These are phyloP conservation scores for Puccinia hordei DNA, from an alignment of 1,284 basidiomycete species.

Conservation along the genomic window DNA sequence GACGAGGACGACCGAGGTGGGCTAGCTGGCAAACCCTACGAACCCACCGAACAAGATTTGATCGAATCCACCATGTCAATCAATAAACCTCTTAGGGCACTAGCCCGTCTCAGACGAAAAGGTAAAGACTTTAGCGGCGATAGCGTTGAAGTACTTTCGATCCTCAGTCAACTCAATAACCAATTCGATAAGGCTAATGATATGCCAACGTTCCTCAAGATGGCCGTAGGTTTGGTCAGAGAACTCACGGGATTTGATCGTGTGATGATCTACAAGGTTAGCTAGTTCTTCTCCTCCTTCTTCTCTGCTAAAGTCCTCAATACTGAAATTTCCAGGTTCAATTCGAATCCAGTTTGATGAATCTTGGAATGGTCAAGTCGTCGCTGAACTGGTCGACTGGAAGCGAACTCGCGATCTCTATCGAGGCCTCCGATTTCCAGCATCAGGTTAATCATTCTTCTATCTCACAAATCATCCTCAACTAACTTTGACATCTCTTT, in stretches of 20 bases:
- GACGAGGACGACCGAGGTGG: constrained; percentile 49
- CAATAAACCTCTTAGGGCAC: constrained; percentile 72
- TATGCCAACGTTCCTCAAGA: constrained; percentile 73
- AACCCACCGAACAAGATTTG: constrained; percentile 63
- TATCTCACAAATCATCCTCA: background rate
- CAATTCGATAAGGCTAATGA: constrained; percentile 74
- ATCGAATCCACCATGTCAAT: constrained; percentile 73
- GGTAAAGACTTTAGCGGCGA: constrained; percentile 62
- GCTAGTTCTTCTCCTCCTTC: background rate
- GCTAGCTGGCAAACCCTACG: constrained; percentile 51
- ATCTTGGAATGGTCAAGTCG: constrained; percentile 68
- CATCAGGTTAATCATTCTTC: constrained; percentile 53
- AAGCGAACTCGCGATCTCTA: constrained; percentile 76
- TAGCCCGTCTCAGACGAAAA: constrained; percentile 66
- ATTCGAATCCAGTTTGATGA: constrained; percentile 60
- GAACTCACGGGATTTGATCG: constrained; percentile 81
- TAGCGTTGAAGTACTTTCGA: constrained; percentile 76
- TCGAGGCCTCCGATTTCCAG: constrained; percentile 71
- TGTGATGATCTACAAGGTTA: constrained; percentile 84
- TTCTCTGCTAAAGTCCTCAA: no score
- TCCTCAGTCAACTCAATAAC: constrained; percentile 81
- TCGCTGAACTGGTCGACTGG: constrained; percentile 82
- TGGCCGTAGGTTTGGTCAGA: constrained; percentile 78
- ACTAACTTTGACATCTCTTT: background rate
- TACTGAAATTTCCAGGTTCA: background rate